Conservation (phyloP, 2,329 filamentous ascomycete species). For the Calonectria honghensis region DNA sequence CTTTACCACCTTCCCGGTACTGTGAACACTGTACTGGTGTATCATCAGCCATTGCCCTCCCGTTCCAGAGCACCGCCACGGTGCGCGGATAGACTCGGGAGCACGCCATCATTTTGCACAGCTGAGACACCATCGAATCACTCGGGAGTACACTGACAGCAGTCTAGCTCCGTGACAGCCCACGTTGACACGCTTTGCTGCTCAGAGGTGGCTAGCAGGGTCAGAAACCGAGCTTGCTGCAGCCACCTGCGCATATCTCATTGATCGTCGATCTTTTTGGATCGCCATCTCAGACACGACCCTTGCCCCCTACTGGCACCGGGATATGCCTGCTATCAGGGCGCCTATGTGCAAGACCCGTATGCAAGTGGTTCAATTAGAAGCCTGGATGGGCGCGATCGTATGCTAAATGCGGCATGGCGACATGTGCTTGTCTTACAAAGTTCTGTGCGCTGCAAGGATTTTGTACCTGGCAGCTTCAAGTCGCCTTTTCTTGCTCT, state of each 20-base stretch:
- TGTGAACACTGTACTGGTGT: not conserved
- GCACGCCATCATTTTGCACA: not conserved
- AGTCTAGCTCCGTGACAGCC: not conserved
- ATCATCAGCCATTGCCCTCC: not conserved
- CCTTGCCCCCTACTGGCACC: slow-evolving; percentile 19
- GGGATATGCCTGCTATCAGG: slow-evolving; percentile 31
- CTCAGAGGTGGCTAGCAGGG: not conserved
- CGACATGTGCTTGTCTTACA: slow-evolving; percentile 31
- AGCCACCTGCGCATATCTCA: slow-evolving; percentile 15
- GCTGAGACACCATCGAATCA: not conserved
- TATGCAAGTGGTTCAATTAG: slow-evolving; percentile 11
- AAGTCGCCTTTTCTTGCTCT: not conserved
- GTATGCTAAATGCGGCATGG: not conserved
- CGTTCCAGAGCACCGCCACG: slow-evolving; percentile 15
- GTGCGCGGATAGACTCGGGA: slow-evolving; percentile 6
- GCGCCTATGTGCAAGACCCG: slow-evolving; percentile 9
- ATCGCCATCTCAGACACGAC: slow-evolving; percentile 25
- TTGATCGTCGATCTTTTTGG: slow-evolving; percentile 25
- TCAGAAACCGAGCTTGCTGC: not conserved
- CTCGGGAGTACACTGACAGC: not conserved
- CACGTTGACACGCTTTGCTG: slow-evolving; percentile 6
- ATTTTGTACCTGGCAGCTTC: not conserved
- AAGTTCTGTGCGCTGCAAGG: not conserved
- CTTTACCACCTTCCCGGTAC: slow-evolving; percentile 27
- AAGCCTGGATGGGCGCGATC: slow-evolving; percentile 15